These are phyloP conservation scores for Xylariaceae sp. DNA, from an alignment of 2,329 filamentous ascomycete species.

Conservation along the genomic window DNA sequence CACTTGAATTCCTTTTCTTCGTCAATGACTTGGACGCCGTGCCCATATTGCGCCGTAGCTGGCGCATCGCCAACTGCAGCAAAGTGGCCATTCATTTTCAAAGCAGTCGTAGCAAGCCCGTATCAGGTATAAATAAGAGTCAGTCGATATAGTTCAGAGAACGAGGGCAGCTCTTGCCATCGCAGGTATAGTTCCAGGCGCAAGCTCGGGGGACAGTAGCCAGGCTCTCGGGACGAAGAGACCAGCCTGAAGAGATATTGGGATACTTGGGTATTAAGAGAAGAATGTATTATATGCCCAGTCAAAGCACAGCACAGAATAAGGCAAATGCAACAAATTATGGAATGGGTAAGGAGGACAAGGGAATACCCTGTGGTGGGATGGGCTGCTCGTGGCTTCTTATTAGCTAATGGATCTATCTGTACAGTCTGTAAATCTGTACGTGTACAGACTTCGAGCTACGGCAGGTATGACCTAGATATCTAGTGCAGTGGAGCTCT, in stretches of 20 bases:
- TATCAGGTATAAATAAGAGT: background rate
- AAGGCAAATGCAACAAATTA: background rate
- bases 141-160: conserved; percentile 6
- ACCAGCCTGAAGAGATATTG: background rate
- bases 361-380: background rate
- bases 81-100: conserved; percentile 72
- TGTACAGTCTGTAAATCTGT: background rate
- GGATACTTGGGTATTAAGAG: background rate
- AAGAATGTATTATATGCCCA: background rate
- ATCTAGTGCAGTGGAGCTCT: too few species aligned
- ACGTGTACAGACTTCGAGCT: too few species aligned
- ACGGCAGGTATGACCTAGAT: too few species aligned
- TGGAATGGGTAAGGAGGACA: background rate
- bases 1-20: conserved; percentile 97
- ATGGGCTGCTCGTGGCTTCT: background rate
- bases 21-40: conserved; percentile 95
- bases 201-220: conserved; percentile 8
- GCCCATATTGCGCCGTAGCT: conserved; percentile 65
- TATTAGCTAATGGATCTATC: background rate
- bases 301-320: background rate
- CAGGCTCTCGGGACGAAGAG: background rate
- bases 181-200: conserved; percentile 9
- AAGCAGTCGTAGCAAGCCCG: conserved; percentile 3
- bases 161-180: conserved; percentile 16
- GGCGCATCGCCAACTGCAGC: conserved; percentile 64